Evolutionary conservation across 2,329 filamentous ascomycete genomes (phyloP).

Genomic region (Madurella fahalii): DNA sequence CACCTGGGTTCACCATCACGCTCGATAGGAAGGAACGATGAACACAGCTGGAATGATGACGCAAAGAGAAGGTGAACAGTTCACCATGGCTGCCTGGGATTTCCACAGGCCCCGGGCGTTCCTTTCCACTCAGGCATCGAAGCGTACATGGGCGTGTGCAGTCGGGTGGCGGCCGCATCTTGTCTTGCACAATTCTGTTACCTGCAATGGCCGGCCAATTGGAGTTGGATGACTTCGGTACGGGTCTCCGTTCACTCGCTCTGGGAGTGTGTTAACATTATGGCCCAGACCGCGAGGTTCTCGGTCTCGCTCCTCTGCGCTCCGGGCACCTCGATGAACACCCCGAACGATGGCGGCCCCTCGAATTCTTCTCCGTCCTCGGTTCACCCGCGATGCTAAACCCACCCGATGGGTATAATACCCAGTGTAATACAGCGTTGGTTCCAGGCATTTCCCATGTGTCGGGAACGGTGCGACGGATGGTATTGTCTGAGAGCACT

Average conservation of each 20-base stretch:
- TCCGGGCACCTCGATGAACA: background rate
- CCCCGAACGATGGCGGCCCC: background rate
- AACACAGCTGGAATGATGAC: too few relatives aligned
- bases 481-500: background rate
- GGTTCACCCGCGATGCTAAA: background rate
- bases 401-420: background rate
- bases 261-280: background rate
- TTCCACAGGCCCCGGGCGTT: too few relatives aligned
- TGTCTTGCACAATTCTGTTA: background rate
- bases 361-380: slow-evolving; percentile 8
- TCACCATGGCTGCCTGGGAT: slow-evolving; percentile 3
- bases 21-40: too few relatives aligned
- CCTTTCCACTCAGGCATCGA: background rate
- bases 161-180: background rate
- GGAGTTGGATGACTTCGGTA: slow-evolving; percentile 24
- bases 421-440: background rate
- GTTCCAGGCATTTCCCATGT: background rate
- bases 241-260: background rate
- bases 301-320: slow-evolving; percentile 1
- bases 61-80: too few relatives aligned
- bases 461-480: background rate
- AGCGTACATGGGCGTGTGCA: background rate
- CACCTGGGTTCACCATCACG: too few relatives aligned
- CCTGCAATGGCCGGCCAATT: slow-evolving; percentile 4
- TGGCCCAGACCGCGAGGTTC: slow-evolving; percentile 12